Evolutionary conservation across 176 grass and related monocot species (phyloP), one percentile per base, ranked within the genome.

Genomic region (Ampelocalamus luodianensis): DNA sequence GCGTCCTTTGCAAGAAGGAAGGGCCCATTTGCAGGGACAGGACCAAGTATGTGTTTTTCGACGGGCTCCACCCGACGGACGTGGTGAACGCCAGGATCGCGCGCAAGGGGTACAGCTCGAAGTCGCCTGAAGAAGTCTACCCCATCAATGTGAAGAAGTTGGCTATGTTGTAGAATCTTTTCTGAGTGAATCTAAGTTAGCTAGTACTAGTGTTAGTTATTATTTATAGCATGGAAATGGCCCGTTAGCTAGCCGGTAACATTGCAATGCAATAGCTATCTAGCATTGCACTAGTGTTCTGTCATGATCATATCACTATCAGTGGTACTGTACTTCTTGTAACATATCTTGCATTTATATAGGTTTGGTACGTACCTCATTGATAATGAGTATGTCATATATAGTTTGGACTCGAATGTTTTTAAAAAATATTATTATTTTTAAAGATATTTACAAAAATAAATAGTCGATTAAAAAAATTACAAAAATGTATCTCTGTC

Each of bases 11-110:
- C 27, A 10, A 71, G 38, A 89, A 83, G 64, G 76, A 7, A 2
- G 89, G 92, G 65, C 76, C 64, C 48, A 76, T 86, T 1, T 94
- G 92, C 89, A 64, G 66, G 3, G 79, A 89, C 80, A 80, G 92
- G 46, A 76, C 49, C 17, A 60, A 86, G 46, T 88, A 91, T 18
- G 84, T 91, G 1, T 94, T 94, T 87, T 94, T 94, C 56, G 89
- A 94, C 76, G 92, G 92, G 14, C 92, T 91, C 26, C 92, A 94
- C 79, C 92, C 92, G 5, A 94, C 89, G 9, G 92, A 94, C 43
- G 76, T 78, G 5, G 89, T 94, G 53, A 94, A 94, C 23, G 84
- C 29, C 24, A 78, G 65, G 92, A 85, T 94, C 50, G 79, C 86
- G 14, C 83, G 56, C 36, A 82, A 79, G 50, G 92, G 71, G 5